Conservation (phyloP, 2,329 filamentous ascomycete genomes). For the Blastomyces emzantsi region DNA sequence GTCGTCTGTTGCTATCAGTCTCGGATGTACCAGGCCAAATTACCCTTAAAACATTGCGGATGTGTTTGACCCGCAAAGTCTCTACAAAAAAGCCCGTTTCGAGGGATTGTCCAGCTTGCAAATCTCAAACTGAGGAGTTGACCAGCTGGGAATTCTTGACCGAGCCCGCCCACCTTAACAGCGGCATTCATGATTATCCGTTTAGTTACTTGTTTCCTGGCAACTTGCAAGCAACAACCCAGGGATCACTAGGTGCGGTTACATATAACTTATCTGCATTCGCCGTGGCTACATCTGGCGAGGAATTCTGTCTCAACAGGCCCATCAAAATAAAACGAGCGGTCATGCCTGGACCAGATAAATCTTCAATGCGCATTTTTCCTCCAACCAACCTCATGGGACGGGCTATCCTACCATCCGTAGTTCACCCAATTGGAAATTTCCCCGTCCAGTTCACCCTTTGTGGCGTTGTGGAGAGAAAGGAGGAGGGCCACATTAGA, state of each 20-base stretch:
- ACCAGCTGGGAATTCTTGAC: constrained; percentile 70
- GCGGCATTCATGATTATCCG: constrained; percentile 66
- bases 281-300: constrained; percentile 51
- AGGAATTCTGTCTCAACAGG: constrained; percentile 56
- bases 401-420: constrained; percentile 68
- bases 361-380: constrained; percentile 88
- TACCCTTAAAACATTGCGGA: constrained; percentile 59
- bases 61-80: constrained; percentile 60
- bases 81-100: constrained; percentile 75
- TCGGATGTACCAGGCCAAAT: constrained; percentile 42
- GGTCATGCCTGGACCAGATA: constrained; percentile 67
- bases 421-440: constrained; percentile 76
- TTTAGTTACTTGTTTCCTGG: constrained; percentile 83
- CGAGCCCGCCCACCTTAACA: constrained; percentile 35
- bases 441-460: constrained; percentile 73
- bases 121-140: constrained; percentile 61
- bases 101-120: constrained; percentile 68
- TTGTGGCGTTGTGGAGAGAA: constrained; percentile 72
- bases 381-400: constrained; percentile 91
- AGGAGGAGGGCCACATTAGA: constrained; percentile 59
- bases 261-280: constrained; percentile 70
- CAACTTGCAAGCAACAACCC: constrained; percentile 73
- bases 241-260: constrained; percentile 62
- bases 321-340: constrained; percentile 69
- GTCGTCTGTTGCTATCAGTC: constrained; percentile 67